phyloP scores from a whole-genome alignment of 352 stramenopile genomes.

The Halophytophthora polymorphica region DNA sequence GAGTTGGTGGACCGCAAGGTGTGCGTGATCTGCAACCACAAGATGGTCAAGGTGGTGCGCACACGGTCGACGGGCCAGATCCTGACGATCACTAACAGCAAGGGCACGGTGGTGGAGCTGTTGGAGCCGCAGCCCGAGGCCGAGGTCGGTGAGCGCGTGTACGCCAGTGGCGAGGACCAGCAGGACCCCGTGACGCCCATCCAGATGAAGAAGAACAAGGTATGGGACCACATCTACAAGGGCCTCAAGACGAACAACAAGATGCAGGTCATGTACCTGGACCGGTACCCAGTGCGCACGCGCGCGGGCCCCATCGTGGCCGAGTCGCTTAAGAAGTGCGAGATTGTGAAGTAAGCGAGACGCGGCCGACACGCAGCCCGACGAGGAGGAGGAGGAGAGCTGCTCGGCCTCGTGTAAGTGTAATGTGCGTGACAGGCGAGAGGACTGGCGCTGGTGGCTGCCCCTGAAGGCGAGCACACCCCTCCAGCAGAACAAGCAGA shows the following conservation, averaged over 20 bases:
- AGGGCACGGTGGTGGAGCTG: constrained; percentile 59
- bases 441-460: too few species aligned
- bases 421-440: too few species aligned
- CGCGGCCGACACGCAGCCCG: not conserved
- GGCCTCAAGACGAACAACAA: constrained; percentile 78
- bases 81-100: constrained; percentile 43
- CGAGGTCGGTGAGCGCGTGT: constrained; percentile 68
- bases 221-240: constrained; percentile 73
- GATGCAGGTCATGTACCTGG: constrained; percentile 67
- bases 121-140: constrained; percentile 59
- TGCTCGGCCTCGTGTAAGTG: too few species aligned
- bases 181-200: constrained; percentile 70
- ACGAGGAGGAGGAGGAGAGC: not conserved
- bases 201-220: constrained; percentile 87
- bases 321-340: constrained; percentile 59
- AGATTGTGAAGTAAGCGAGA: constrained; percentile 32
- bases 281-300: constrained; percentile 56
- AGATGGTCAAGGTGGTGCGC: constrained; percentile 69
- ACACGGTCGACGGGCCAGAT: constrained; percentile 63
- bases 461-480: too few species aligned
- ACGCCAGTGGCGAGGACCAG: constrained; percentile 67
- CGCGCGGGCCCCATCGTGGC: constrained; percentile 49
- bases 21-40: constrained; percentile 73
- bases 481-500: too few species aligned
- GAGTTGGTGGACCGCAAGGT: constrained; percentile 69